A percentile compares a stretch with the other conserved stretches of the same genome.
phyloP scores from a whole-genome alignment of 2,329 filamentous ascomycete genomes.

The Graphiopsis chlorocephala region DNA sequence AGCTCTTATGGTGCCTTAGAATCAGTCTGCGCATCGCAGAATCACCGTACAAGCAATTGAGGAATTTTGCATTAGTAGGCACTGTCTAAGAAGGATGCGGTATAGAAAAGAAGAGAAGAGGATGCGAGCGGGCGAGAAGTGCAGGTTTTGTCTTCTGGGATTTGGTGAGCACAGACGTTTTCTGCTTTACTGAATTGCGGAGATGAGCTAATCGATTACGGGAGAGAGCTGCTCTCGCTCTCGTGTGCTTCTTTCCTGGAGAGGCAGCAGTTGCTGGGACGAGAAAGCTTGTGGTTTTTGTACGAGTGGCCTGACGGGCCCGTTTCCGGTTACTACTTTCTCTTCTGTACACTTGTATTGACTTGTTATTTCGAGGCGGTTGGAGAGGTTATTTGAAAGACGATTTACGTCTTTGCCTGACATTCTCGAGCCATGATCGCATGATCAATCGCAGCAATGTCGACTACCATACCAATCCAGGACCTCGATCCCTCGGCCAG shows the following conservation, averaged over 20 bases:
- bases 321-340: neutral
- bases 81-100: constrained; percentile 17
- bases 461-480: constrained; percentile 29
- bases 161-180: neutral
- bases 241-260: neutral
- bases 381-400: neutral
- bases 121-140: neutral
- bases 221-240: neutral
- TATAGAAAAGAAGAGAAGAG: constrained; percentile 3
- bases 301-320: neutral
- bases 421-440: constrained; percentile 1
- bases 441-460: constrained; percentile 17
- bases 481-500: constrained; percentile 26
- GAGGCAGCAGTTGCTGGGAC: neutral
- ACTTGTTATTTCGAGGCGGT: neutral
- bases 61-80: constrained; percentile 15
- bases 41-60: constrained; percentile 14
- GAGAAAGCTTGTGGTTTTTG: neutral
- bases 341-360: neutral
- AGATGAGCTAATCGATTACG: constrained; percentile 13
- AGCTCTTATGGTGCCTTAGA: constrained; percentile 18
- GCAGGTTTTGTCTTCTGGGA: constrained; percentile 10
- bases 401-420: neutral
- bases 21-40: constrained; percentile 17
- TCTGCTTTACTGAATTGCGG: neutral